These are phyloP conservation scores for Fonsecaea monophora DNA, from an alignment of 2,329 filamentous ascomycete species.

Conservation along the genomic window DNA sequence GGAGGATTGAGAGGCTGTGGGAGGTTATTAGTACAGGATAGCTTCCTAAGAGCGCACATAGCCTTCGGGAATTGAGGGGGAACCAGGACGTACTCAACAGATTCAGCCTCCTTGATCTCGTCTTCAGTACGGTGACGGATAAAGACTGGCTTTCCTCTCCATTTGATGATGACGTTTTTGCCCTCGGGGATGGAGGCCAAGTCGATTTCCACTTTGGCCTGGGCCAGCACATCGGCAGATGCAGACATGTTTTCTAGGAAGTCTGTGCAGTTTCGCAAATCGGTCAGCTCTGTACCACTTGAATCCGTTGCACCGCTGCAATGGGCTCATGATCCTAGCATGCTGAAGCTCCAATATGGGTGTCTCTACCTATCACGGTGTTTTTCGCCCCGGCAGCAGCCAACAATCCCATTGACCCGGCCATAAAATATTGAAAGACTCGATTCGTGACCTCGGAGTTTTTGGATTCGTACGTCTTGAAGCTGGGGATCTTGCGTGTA, in stretches of 20 bases:
- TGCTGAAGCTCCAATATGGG: background rate
- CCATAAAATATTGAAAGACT: slow-evolving; percentile 98
- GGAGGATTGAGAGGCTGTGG: slow-evolving; percentile 69
- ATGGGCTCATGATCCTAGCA: background rate
- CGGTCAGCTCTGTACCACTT: slow-evolving; percentile 18
- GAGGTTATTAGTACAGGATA: slow-evolving; percentile 7
- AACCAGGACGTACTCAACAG: slow-evolving; percentile 65
- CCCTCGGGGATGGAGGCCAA: slow-evolving; percentile 92
- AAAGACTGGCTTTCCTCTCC: slow-evolving; percentile 99
- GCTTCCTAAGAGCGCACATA: background rate
- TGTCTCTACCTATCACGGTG: slow-evolving; percentile 85
- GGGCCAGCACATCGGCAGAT: slow-evolving; percentile 95
- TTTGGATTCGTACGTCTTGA: slow-evolving; percentile 83
- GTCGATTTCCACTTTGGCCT: slow-evolving; percentile 99
- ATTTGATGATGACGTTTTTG: slow-evolving; percentile 99
- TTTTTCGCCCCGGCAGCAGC: slow-evolving; percentile 94
- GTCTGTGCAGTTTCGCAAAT: slow-evolving; percentile 63
- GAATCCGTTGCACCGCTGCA: background rate
- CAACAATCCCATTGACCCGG: slow-evolving; percentile 90
- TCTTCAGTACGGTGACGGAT: slow-evolving; percentile 94
- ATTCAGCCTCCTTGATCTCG: slow-evolving; percentile 95
- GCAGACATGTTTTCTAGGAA: slow-evolving; percentile 99
- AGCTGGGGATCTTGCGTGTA: slow-evolving; percentile 81
- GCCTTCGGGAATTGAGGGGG: background rate
- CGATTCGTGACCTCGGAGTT: slow-evolving; percentile 74